Evolutionary conservation across 441 rosid genomes (phyloP).

Genomic region (Gossypium aridum): DNA sequence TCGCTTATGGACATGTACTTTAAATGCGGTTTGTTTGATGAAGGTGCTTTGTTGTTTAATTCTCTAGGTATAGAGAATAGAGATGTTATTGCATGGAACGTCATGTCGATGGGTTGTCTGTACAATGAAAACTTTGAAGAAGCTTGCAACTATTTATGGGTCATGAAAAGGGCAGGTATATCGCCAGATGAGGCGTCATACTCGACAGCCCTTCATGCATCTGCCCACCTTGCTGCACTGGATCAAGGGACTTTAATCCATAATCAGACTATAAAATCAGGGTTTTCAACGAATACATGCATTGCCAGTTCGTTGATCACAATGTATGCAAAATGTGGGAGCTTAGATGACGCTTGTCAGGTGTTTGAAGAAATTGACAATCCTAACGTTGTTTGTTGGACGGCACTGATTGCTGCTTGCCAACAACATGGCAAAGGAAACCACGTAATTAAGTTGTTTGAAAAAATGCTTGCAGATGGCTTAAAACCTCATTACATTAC

Average conservation of each 20-base stretch:
- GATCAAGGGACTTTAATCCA: constrained; percentile 26
- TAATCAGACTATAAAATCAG: constrained; percentile 25
- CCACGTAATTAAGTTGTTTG: constrained; percentile 23
- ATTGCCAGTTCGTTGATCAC: constrained; percentile 29
- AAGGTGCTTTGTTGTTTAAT: constrained; percentile 19
- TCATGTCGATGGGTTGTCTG: constrained; percentile 28
- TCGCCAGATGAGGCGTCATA: constrained; percentile 28
- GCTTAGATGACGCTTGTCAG: constrained; percentile 25
- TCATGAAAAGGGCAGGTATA: constrained; percentile 25
- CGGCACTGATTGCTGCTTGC: constrained; percentile 30
- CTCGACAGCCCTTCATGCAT: constrained; percentile 30
- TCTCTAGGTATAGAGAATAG: constrained; percentile 8
- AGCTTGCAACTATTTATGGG: constrained; percentile 22
- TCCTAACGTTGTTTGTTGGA: constrained; percentile 31
- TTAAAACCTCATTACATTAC: constrained; percentile 31
- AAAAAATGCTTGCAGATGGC: constrained; percentile 29
- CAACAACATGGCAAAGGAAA: constrained; percentile 32
- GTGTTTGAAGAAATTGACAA: constrained; percentile 28
- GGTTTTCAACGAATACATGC: constrained; percentile 15
- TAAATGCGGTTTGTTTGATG: constrained; percentile 19
- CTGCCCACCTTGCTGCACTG: constrained; percentile 23
- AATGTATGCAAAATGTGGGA: constrained; percentile 39
- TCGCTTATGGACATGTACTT: constrained; percentile 29
- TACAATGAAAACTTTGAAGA: constrained; percentile 22
- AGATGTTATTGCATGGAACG: constrained; percentile 27